phyloP scores from a whole-genome alignment of 345 rosid species.

The Tarenaya hassleriana region DNA sequence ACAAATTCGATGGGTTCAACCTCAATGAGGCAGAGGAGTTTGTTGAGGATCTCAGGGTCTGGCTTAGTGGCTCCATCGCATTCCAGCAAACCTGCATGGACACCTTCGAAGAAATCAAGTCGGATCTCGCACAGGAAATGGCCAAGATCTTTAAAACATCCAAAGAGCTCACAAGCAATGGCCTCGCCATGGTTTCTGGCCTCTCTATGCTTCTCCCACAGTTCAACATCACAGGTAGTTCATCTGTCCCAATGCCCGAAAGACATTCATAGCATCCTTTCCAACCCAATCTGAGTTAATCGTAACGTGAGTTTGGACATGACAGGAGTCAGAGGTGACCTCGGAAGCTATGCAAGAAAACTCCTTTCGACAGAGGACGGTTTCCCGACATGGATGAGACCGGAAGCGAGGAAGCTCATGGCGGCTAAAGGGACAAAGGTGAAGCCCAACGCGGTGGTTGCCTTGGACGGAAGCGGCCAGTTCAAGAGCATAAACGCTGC shows the following conservation, averaged over 20 bases:
- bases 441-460: conserved; percentile 49
- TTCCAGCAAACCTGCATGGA: conserved; percentile 72
- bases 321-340: conserved; percentile 16
- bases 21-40: conserved; percentile 25
- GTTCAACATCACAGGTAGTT: conserved; percentile 23
- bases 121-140: conserved; percentile 40
- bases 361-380: conserved; percentile 31
- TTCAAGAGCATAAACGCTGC: conserved; percentile 54
- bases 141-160: conserved; percentile 32
- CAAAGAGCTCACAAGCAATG: conserved; percentile 54
- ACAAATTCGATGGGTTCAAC: conserved; percentile 37
- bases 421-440: conserved; percentile 17
- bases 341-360: conserved; percentile 24
- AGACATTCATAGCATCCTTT: neutral
- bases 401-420: conserved; percentile 36
- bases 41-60: conserved; percentile 46
- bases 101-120: conserved; percentile 50
- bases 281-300: conserved; percentile 1
- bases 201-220: conserved; percentile 35
- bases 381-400: conserved; percentile 45
- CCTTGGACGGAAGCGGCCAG: conserved; percentile 68
- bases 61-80: conserved; percentile 74
- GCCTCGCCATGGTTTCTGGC: conserved; percentile 57
- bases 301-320: conserved; percentile 6
- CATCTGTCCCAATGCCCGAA: neutral